Evolutionary conservation across 2,329 filamentous ascomycete species (phyloP).

Genomic region (Meredithiella fracta): DNA sequence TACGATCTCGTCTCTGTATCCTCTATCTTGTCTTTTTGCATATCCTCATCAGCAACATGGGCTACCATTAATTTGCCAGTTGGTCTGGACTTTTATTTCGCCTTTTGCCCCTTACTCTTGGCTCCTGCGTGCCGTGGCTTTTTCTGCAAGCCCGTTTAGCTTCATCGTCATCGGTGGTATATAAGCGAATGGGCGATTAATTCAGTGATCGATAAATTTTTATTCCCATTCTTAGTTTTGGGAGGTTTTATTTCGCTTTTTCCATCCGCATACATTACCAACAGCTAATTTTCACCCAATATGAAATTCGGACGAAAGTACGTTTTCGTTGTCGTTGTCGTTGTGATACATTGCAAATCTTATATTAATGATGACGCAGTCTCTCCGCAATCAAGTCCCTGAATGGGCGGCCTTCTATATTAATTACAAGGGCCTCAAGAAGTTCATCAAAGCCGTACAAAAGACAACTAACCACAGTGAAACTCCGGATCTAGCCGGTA

Average conservation of each 20-base stretch:
- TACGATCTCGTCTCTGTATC: not conserved
- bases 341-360: not conserved
- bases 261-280: not conserved
- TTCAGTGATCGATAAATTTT: no score
- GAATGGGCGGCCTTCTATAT: constrained; percentile 77
- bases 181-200: not conserved
- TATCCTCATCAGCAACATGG: constrained; percentile 3
- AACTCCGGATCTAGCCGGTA: constrained; percentile 80
- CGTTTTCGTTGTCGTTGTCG: constrained; percentile 19
- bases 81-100: constrained; percentile 1
- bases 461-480: constrained; percentile 49
- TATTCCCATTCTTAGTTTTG: no score
- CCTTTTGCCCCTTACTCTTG: not conserved
- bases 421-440: constrained; percentile 86
- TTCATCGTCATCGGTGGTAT: not conserved
- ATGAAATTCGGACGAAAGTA: constrained; percentile 52
- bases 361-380: constrained; percentile 22
- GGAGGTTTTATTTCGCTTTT: not conserved
- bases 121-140: not conserved
- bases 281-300: constrained; percentile 15
- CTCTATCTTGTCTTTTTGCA: constrained; percentile 1
- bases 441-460: constrained; percentile 72
- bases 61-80: constrained; percentile 7
- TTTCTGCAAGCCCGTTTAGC: not conserved
- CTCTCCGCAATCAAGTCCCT: constrained; percentile 67